These are phyloP conservation scores for Fraxinus americana DNA, from an alignment of 257 asterid genomes.

Conservation along the genomic window DNA sequence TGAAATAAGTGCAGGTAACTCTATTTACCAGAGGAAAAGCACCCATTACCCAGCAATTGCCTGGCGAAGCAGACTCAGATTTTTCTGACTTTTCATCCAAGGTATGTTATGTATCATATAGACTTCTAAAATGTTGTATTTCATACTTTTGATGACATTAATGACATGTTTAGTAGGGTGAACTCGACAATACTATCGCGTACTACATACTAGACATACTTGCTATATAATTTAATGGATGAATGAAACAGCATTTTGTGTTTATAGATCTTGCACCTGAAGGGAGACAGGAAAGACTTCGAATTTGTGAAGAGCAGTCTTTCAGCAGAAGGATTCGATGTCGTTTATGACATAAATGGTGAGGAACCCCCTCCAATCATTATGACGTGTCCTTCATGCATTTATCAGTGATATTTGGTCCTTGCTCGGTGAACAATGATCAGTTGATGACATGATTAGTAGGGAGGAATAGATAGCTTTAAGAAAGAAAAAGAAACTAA, in stretches of 20 bases:
- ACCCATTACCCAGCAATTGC: constrained; percentile 86
- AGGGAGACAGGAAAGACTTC: constrained; percentile 91
- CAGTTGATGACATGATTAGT: neutral
- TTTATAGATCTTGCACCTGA: constrained; percentile 78
- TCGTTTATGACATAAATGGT: constrained; percentile 97
- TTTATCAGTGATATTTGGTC: neutral
- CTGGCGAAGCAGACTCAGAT: constrained; percentile 83
- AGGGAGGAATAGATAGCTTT: neutral
- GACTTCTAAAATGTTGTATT: neutral
- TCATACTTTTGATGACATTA: neutral
- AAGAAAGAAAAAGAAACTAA: neutral
- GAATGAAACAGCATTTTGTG: neutral
- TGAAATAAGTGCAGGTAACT: constrained; percentile 65
- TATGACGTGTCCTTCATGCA: neutral
- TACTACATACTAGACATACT: neutral
- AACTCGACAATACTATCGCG: neutral
- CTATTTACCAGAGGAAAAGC: constrained; percentile 97
- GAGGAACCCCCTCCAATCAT: constrained; percentile 8
- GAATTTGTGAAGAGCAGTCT: constrained; percentile 91
- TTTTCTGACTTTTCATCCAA: constrained; percentile 75
- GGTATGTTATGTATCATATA: constrained; percentile 37
- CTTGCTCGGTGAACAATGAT: neutral
- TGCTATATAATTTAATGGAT: neutral
- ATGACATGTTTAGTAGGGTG: neutral
- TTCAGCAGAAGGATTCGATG: constrained; percentile 87